phyloP scores from a whole-genome alignment of 139 green algal genomes.

The Edaphochlamys debaryana region DNA sequence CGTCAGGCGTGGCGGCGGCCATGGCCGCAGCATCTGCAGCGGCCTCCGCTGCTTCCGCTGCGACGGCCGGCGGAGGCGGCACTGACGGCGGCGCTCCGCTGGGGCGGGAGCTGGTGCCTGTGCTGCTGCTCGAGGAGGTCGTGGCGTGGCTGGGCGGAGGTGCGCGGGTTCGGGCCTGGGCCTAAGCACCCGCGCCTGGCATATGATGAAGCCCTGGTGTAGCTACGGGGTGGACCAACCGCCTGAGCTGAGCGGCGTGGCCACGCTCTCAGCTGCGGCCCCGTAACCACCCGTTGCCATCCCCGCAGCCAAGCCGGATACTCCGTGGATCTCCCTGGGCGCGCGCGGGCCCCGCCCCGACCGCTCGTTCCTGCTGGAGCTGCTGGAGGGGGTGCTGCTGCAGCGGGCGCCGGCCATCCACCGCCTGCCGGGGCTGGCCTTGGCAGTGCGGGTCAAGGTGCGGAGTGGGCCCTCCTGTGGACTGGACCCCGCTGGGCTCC shows the following conservation, averaged over 20 bases:
- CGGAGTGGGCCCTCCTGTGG: too few species aligned
- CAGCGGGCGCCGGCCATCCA: constrained; percentile 72
- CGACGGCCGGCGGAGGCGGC: neutral
- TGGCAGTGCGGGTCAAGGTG: constrained; percentile 65
- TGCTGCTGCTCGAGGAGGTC: constrained; percentile 36
- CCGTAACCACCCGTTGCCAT: too few species aligned
- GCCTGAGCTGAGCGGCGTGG: too few species aligned
- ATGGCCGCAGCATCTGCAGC: neutral
- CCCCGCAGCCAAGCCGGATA: too few species aligned
- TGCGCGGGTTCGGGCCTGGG: neutral
- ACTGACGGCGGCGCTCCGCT: neutral
- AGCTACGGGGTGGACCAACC: too few species aligned
- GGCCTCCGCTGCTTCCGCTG: neutral
- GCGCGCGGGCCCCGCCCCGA: constrained; percentile 47
- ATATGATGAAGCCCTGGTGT: too few species aligned
- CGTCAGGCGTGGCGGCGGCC: neutral
- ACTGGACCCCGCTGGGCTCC: too few species aligned
- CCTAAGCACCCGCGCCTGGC: neutral
- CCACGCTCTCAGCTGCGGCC: too few species aligned
- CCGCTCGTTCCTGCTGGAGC: constrained; percentile 77
- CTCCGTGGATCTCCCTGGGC: neutral
- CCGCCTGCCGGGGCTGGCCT: constrained; percentile 51
- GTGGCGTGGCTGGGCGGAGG: constrained; percentile 22
- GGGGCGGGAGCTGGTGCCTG: constrained; percentile 14
- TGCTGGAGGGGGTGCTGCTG: constrained; percentile 84